Evolutionary conservation across 805 yeast genomes (phyloP).

Genomic region (Hanseniaspora osmophila): DNA sequence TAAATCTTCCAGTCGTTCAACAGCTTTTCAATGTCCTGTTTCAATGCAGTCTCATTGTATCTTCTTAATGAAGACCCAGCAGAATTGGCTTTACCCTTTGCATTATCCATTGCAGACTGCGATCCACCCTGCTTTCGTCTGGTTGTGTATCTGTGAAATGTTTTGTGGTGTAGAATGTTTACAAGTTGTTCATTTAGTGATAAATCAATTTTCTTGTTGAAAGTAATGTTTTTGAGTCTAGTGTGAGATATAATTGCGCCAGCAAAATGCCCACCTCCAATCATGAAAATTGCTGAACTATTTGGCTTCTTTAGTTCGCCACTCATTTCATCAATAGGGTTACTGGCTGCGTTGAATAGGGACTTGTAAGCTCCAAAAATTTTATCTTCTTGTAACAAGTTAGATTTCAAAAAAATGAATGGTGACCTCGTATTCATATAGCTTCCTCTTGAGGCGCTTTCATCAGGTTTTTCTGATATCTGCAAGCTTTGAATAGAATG

Average conservation of each 20-base stretch:
- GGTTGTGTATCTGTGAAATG: constrained; percentile 89
- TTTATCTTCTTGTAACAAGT: constrained; percentile 25
- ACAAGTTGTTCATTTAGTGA: constrained; percentile 50
- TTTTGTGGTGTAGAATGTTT: constrained; percentile 55
- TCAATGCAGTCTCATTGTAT: constrained; percentile 74
- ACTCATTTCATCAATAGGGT: constrained; percentile 36
- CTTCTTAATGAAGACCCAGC: constrained; percentile 88
- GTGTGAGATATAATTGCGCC: constrained; percentile 80
- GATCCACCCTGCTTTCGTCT: constrained; percentile 97
- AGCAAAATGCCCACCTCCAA: constrained; percentile 97
- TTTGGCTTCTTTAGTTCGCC: constrained; percentile 11
- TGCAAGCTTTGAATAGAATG: constrained; percentile 11
- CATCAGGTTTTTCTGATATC: constrained; percentile 16
- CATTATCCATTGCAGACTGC: constrained; percentile 82
- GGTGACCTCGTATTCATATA: constrained; percentile 57
- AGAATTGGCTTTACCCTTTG: constrained; percentile 88
- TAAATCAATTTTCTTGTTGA: constrained; percentile 32
- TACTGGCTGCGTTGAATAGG: constrained; percentile 33
- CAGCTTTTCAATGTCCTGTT: constrained; percentile 61
- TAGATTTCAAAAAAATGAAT: constrained; percentile 41
- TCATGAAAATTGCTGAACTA: constrained; percentile 73
- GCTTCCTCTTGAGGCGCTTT: constrained; percentile 17
- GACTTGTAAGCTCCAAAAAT: constrained; percentile 60
- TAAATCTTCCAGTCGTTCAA: constrained; percentile 50
- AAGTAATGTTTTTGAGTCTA: constrained; percentile 42